These are phyloP conservation scores for Collybia nuda DNA, from an alignment of 768 basidiomycete genomes.

Conservation along the genomic window DNA sequence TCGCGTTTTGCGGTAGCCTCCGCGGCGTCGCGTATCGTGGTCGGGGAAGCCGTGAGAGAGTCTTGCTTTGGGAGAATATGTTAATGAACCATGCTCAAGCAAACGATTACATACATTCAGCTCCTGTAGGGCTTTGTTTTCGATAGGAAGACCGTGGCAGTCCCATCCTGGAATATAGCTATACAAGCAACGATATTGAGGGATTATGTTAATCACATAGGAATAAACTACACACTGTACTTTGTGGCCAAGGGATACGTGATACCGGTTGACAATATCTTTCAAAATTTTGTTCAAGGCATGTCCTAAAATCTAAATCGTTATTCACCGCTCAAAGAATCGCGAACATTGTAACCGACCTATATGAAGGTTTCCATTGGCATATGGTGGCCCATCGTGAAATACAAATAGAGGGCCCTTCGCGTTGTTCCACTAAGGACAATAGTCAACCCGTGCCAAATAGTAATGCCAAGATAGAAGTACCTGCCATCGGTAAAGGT, in stretches of 20 bases:
- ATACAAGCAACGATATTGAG: conserved; percentile 2
- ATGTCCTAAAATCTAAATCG: conserved; percentile 59
- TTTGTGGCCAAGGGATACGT: conserved; percentile 71
- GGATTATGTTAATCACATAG: background rate
- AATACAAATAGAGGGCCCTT: conserved; percentile 75
- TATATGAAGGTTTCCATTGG: conserved; percentile 94
- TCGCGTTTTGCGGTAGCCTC: conserved; percentile 70
- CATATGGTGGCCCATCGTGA: conserved; percentile 97
- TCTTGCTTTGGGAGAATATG: conserved; percentile 43
- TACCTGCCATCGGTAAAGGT: conserved; percentile 81
- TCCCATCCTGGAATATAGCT: conserved; percentile 98
- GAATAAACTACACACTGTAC: conserved; percentile 64
- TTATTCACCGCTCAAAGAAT: background rate
- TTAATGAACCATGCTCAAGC: background rate
- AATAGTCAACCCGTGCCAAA: background rate
- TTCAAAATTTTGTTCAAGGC: conserved; percentile 96
- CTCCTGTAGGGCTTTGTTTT: conserved; percentile 86
- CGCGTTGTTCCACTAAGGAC: conserved; percentile 58
- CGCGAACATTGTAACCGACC: conserved; percentile 44
- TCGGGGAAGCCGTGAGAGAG: conserved; percentile 52
- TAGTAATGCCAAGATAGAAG: conserved; percentile 16
- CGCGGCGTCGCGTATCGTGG: conserved; percentile 69
- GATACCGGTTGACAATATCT: conserved; percentile 91
- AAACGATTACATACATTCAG: conserved; percentile 51
- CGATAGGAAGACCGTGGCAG: conserved; percentile 96